Evolutionary conservation across 345 rosid genomes (phyloP).

Genomic region (Eucalyptus marginata): DNA sequence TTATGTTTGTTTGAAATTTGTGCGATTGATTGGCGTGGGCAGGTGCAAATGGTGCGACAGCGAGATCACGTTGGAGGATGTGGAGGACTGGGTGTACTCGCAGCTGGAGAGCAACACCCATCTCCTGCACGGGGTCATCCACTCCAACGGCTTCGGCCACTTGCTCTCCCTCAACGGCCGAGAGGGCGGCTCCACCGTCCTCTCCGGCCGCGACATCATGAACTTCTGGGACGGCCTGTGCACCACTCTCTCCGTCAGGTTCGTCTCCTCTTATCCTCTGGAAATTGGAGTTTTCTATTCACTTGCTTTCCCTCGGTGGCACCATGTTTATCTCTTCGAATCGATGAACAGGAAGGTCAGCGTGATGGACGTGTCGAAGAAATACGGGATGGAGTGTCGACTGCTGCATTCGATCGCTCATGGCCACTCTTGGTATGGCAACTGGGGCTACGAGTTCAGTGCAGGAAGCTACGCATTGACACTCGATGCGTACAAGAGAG

Average conservation of each 20-base stretch:
- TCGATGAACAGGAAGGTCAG: conserved; percentile 28
- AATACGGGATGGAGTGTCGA: conserved; percentile 49
- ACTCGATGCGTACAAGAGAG: conserved; percentile 30
- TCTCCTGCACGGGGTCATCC: conserved; percentile 60
- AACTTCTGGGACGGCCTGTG: conserved; percentile 73
- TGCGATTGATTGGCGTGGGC: not conserved
- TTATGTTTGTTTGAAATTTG: not conserved
- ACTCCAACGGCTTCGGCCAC: conserved; percentile 73
- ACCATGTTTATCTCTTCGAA: not conserved
- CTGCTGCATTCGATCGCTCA: conserved; percentile 41
- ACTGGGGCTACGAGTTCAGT: conserved; percentile 61
- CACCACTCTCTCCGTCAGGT: conserved; percentile 34
- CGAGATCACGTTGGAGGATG: conserved; percentile 14
- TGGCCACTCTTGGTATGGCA: conserved; percentile 60
- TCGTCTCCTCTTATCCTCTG: not conserved
- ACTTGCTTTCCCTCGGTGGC: too few species aligned
- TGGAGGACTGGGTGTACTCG: conserved; percentile 46
- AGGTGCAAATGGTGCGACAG: conserved; percentile 48
- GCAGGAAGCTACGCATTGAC: conserved; percentile 57
- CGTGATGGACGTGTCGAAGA: conserved; percentile 72
- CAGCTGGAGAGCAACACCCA: conserved; percentile 50
- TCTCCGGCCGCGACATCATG: conserved; percentile 58
- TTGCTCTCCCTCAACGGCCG: conserved; percentile 54
- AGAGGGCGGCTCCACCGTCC: conserved; percentile 55
- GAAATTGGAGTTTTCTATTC: not conserved